phyloP scores from a whole-genome alignment of 768 basidiomycete species.

The Collybia sordida region DNA sequence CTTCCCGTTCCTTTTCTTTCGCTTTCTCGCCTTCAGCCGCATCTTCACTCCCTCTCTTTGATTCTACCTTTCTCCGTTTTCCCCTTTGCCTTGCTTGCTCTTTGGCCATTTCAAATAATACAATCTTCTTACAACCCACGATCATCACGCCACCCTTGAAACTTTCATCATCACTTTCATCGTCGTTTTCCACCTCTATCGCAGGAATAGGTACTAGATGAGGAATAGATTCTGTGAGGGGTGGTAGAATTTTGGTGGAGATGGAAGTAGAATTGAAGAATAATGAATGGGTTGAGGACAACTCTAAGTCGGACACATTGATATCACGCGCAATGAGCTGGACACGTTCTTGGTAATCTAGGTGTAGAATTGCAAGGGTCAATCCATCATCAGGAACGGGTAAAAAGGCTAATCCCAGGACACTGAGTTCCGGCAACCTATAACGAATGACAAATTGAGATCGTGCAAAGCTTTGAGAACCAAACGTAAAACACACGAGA shows the following conservation, averaged over 20 bases:
- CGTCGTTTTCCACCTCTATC: conserved; percentile 19
- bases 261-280: conserved; percentile 54
- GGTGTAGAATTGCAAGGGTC: conserved; percentile 64
- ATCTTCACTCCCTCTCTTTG: conserved; percentile 47
- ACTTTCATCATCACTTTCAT: conserved; percentile 25
- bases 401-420: conserved; percentile 68
- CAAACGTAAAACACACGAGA: conserved; percentile 46
- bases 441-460: conserved; percentile 3
- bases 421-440: conserved; percentile 66
- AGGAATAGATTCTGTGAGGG: conserved; percentile 37
- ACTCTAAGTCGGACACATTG: conserved; percentile 44
- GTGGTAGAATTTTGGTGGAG: conserved; percentile 46
- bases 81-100: conserved; percentile 51
- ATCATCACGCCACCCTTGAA: conserved; percentile 72
- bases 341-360: conserved; percentile 61
- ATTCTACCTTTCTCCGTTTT: conserved; percentile 53
- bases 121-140: conserved; percentile 63
- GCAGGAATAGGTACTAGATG: conserved; percentile 41
- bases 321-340: conserved; percentile 65
- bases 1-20: conserved; percentile 56
- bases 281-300: conserved; percentile 46
- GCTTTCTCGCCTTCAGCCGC: conserved; percentile 42
- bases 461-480: background rate
- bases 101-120: conserved; percentile 56
- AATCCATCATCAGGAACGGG: conserved; percentile 41